Evolutionary conservation across 176 grass and related monocot species (phyloP).

Genomic region (Carex kokanica): DNA sequence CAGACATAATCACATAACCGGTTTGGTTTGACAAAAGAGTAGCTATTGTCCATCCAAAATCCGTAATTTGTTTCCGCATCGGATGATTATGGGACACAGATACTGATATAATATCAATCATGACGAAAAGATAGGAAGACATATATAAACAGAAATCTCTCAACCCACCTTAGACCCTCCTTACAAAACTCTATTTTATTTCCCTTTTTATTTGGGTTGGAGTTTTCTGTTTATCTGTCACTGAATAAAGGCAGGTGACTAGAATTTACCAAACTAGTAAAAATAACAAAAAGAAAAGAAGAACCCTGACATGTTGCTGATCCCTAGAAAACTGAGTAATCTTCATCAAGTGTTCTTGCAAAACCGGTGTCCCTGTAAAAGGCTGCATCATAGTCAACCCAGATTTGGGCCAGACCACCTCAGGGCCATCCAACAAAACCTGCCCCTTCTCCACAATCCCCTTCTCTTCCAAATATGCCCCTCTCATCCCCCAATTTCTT

Average conservation of each 20-base stretch:
- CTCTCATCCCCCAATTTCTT: conserved; percentile 83
- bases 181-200: neutral
- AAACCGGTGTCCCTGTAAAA: conserved; percentile 67
- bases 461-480: conserved; percentile 72
- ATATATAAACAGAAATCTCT: neutral
- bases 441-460: conserved; percentile 50
- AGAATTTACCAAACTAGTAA: neutral
- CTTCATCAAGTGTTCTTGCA: conserved; percentile 82
- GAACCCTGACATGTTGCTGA: conserved; percentile 80
- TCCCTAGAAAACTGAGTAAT: conserved; percentile 86
- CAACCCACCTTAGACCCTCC: neutral
- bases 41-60: neutral
- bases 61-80: neutral
- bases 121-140: neutral
- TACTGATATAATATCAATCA: neutral
- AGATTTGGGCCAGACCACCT: conserved; percentile 92
- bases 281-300: conserved; percentile 4
- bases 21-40: neutral
- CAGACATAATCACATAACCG: neutral
- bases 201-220: neutral
- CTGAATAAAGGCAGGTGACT: neutral
- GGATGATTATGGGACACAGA: neutral
- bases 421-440: conserved; percentile 86
- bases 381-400: conserved; percentile 57
- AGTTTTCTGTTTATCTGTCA: neutral